Evolutionary conservation across 768 basidiomycete genomes (phyloP).

Genomic region (Trametes villosa): DNA sequence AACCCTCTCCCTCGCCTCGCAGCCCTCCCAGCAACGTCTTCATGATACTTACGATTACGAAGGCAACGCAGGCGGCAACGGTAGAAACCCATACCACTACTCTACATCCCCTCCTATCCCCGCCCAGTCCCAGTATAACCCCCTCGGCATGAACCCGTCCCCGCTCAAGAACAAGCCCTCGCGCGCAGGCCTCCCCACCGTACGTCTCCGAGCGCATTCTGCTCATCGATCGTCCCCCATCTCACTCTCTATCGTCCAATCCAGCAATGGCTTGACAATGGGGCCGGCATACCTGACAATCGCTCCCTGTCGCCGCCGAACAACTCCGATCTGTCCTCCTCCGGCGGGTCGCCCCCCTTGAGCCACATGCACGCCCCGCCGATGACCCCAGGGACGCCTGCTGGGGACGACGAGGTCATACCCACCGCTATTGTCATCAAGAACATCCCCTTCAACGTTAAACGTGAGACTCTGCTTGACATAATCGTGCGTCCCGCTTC

Average conservation of each 20-base stretch:
- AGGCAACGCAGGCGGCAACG: slow-evolving; percentile 50
- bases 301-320: slow-evolving; percentile 85
- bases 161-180: slow-evolving; percentile 77
- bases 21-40: slow-evolving; percentile 73
- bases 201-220: slow-evolving; percentile 43
- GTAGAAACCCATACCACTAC: slow-evolving; percentile 72
- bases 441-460: slow-evolving; percentile 99
- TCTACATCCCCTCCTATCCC: slow-evolving; percentile 64
- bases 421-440: slow-evolving; percentile 99
- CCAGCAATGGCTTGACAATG: slow-evolving; percentile 88
- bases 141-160: slow-evolving; percentile 64
- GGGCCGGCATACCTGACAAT: slow-evolving; percentile 55
- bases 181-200: slow-evolving; percentile 75
- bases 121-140: slow-evolving; percentile 52
- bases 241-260: slow-evolving; percentile 30
- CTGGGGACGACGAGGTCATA: slow-evolving; percentile 87
- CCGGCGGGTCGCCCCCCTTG: slow-evolving; percentile 76
- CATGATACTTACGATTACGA: slow-evolving; percentile 89
- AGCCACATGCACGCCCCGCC: slow-evolving; percentile 46
- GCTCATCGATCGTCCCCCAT: slow-evolving; percentile 23
- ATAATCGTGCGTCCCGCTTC: slow-evolving; percentile 77
- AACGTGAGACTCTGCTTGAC: slow-evolving; percentile 93
- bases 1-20: slow-evolving; percentile 65
- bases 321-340: slow-evolving; percentile 87
- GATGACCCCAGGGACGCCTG: slow-evolving; percentile 54